phyloP scores from a whole-genome alignment of 495 filamentous ascomycete species.

The Penicillium pancosmium region DNA sequence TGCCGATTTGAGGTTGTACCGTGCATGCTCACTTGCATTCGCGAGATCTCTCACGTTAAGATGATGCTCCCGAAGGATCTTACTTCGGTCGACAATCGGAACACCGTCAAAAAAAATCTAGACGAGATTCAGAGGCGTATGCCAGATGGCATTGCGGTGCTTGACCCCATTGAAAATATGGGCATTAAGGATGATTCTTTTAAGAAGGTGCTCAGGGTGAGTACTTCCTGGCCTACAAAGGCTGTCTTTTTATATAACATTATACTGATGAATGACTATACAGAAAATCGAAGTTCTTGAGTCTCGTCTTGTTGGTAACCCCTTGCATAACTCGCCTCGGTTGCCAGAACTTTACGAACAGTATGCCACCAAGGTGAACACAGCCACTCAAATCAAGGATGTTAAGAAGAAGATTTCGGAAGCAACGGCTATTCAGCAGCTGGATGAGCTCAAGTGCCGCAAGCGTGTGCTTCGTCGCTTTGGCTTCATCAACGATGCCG shows the following conservation, averaged over 20 bases:
- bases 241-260: background rate
- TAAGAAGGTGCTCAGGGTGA: conserved; percentile 82
- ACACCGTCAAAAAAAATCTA: conserved; percentile 65
- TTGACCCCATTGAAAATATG: conserved; percentile 97
- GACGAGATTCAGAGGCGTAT: conserved; percentile 81
- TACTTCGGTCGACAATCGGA: conserved; percentile 59
- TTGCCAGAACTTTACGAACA: conserved; percentile 80
- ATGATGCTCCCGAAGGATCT: conserved; percentile 80
- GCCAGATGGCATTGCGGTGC: conserved; percentile 83
- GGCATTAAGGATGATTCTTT: conserved; percentile 86
- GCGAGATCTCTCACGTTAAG: conserved; percentile 73
- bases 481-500: conserved; percentile 90
- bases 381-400: conserved; percentile 75
- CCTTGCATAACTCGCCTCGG: conserved; percentile 84
- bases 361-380: conserved; percentile 78
- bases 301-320: conserved; percentile 83
- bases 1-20: conserved; percentile 83
- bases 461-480: conserved; percentile 97
- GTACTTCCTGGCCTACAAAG: conserved; percentile 11
- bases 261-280: conserved; percentile 13
- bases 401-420: conserved; percentile 83
- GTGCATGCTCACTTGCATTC: conserved; percentile 79
- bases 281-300: conserved; percentile 96
- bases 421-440: conserved; percentile 81
- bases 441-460: conserved; percentile 93